A percentile compares a stretch with the other conserved stretches of the same genome.
These are phyloP conservation scores for Cladorrhinum samala DNA, from an alignment of 495 filamentous ascomycete species.

Conservation along the genomic window DNA sequence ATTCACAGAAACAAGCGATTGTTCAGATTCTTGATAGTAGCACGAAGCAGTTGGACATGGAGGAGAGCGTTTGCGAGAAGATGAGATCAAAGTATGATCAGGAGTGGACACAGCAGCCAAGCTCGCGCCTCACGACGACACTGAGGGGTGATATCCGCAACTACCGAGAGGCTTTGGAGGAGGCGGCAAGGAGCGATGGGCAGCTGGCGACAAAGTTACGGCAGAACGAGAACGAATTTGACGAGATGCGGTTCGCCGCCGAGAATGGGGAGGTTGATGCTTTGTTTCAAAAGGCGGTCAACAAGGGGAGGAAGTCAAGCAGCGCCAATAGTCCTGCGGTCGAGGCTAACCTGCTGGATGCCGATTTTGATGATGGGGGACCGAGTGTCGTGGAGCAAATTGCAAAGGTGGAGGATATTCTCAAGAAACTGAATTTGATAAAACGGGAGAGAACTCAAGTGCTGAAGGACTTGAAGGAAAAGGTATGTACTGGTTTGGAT, in stretches of 20 bases:
- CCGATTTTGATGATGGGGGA: slow-evolving; percentile 76
- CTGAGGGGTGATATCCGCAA: slow-evolving; percentile 78
- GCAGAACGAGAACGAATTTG: slow-evolving; percentile 79
- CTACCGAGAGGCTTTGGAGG: slow-evolving; percentile 81
- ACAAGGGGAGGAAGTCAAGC: slow-evolving; percentile 52
- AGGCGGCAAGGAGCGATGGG: slow-evolving; percentile 80
- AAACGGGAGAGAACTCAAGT: slow-evolving; percentile 87
- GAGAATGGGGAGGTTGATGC: slow-evolving; percentile 84
- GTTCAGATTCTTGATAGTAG: slow-evolving; percentile 65
- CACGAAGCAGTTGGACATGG: slow-evolving; percentile 84
- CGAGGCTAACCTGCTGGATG: slow-evolving; percentile 79
- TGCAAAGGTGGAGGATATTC: slow-evolving; percentile 76
- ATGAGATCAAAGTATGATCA: slow-evolving; percentile 96
- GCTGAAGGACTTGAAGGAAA: slow-evolving; percentile 93
- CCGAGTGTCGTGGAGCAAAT: slow-evolving; percentile 87
- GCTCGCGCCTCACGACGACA: slow-evolving; percentile 78
- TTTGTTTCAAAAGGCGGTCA: slow-evolving; percentile 75
- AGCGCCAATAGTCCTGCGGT: slow-evolving; percentile 53
- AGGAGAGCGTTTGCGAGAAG: slow-evolving; percentile 97
- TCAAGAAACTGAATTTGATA: slow-evolving; percentile 86
- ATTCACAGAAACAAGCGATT: slow-evolving; percentile 69
- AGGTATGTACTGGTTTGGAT: slow-evolving; percentile 50
- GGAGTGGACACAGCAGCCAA: slow-evolving; percentile 97
- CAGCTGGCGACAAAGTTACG: slow-evolving; percentile 79
- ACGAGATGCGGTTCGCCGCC: slow-evolving; percentile 89